These are phyloP conservation scores for Citrus inodora DNA, from an alignment of 345 rosid species.

Conservation along the genomic window DNA sequence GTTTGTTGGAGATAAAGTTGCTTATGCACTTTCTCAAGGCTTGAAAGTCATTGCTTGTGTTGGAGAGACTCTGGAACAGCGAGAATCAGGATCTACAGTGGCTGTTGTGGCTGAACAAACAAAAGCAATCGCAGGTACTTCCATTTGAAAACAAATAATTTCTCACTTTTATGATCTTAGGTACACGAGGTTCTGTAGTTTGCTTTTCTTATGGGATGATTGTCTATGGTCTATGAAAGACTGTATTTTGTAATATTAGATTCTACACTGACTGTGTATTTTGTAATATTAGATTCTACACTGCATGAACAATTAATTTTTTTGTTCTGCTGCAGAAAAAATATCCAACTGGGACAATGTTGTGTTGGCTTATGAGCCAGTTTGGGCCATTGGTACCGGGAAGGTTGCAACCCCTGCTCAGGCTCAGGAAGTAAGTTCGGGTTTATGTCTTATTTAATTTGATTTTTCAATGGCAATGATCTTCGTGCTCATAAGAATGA, in stretches of 20 bases:
- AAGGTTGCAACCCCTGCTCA: conserved; percentile 80
- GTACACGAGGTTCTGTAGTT: neutral
- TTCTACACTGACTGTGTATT: neutral
- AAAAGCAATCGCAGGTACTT: conserved; percentile 66
- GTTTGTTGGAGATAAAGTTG: conserved; percentile 72
- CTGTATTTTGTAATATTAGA: neutral
- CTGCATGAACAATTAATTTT: neutral
- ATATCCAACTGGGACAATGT: conserved; percentile 50
- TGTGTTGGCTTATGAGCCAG: conserved; percentile 77
- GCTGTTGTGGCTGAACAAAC: conserved; percentile 66
- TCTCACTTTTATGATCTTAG: neutral
- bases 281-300: neutral
- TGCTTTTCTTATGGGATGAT: neutral
- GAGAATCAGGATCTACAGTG: conserved; percentile 70
- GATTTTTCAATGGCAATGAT: neutral
- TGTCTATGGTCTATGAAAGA: neutral
- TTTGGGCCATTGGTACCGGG: conserved; percentile 87
- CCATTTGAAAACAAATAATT: neutral
- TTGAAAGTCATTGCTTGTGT: conserved; percentile 71
- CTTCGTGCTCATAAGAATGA: neutral
- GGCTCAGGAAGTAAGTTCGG: conserved; percentile 62
- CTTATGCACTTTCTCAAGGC: conserved; percentile 59
- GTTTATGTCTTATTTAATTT: neutral
- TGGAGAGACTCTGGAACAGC: conserved; percentile 76
- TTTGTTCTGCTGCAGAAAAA: conserved; percentile 37